phyloP scores from a whole-genome alignment of 2,329 filamentous ascomycete species.

The Botrytis tulipae region DNA sequence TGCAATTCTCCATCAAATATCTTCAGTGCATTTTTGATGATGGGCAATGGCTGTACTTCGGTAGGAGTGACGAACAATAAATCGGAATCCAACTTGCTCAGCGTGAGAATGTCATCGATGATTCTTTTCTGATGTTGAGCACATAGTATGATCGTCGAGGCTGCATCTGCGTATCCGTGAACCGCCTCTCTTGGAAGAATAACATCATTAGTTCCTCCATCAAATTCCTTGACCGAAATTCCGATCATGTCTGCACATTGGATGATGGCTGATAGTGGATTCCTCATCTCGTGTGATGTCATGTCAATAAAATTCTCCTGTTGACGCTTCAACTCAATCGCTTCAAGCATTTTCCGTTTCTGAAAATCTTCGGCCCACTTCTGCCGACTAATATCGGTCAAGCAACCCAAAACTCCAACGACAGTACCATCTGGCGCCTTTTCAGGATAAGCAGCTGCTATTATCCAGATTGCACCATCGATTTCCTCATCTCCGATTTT shows the following conservation, averaged over 20 bases:
- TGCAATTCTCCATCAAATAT: constrained; percentile 77
- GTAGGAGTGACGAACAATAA: constrained; percentile 69
- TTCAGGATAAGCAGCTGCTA: constrained; percentile 75
- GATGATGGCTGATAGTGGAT: constrained; percentile 66
- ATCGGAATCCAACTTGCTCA: constrained; percentile 69
- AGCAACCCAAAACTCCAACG: constrained; percentile 74
- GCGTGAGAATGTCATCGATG: constrained; percentile 64
- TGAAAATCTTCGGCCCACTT: constrained; percentile 61
- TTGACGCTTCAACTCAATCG: constrained; percentile 60
- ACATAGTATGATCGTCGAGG: constrained; percentile 78
- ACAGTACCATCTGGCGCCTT: constrained; percentile 59
- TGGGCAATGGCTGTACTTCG: constrained; percentile 64
- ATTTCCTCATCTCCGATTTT: constrained; percentile 54
- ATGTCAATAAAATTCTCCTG: constrained; percentile 84
- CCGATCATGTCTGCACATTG: constrained; percentile 72
- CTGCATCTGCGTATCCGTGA: constrained; percentile 64
- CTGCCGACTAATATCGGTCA: constrained; percentile 83
- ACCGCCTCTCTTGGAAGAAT: constrained; percentile 50
- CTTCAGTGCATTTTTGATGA: constrained; percentile 66
- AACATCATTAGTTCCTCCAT: constrained; percentile 68
- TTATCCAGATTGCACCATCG: constrained; percentile 68
- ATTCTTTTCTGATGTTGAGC: constrained; percentile 70
- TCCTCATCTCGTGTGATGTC: constrained; percentile 68
- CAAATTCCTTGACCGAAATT: constrained; percentile 33
- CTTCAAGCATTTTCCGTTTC: constrained; percentile 49